These are phyloP conservation scores for Chrysosphaeria jannelii DNA, from an alignment of 2,329 filamentous ascomycete genomes.

Conservation along the genomic window DNA sequence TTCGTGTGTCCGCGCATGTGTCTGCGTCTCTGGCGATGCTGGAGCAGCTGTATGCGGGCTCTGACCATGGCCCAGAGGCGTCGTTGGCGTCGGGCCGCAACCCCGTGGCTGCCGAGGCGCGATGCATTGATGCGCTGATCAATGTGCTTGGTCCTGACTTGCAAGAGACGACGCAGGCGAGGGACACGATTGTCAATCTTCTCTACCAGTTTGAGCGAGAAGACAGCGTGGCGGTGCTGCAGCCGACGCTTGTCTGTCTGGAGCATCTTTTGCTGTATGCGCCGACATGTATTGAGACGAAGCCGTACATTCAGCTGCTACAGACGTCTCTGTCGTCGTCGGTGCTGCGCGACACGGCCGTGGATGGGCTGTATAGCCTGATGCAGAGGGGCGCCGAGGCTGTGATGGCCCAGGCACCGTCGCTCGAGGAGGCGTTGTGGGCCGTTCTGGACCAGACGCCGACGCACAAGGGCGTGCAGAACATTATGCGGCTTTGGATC, in stretches of 20 bases:
- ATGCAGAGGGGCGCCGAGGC: conserved; percentile 80
- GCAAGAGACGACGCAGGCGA: conserved; percentile 72
- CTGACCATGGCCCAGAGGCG: conserved; percentile 71
- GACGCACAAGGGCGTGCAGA: conserved; percentile 49
- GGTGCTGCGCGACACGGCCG: conserved; percentile 46
- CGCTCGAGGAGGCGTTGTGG: conserved; percentile 80
- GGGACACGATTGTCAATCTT: conserved; percentile 69
- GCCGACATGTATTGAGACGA: conserved; percentile 59
- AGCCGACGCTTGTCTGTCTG: conserved; percentile 52
- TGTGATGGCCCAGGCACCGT: conserved; percentile 45
- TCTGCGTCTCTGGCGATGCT: conserved; percentile 79
- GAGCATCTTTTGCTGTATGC: conserved; percentile 86
- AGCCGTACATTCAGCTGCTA: conserved; percentile 52
- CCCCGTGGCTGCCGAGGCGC: conserved; percentile 59
- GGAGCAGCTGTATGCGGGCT: conserved; percentile 70
- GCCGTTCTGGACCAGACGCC: conserved; percentile 54
- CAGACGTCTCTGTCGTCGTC: conserved; percentile 47
- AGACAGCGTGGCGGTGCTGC: conserved; percentile 35
- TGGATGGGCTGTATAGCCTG: conserved; percentile 72
- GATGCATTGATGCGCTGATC: conserved; percentile 81
- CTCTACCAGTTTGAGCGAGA: conserved; percentile 60
- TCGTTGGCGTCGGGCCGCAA: conserved; percentile 61
- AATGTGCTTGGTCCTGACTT: conserved; percentile 89
- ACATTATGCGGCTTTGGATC: conserved; percentile 78
- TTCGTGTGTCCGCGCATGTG: conserved; percentile 77